A percentile compares a stretch with the other conserved stretches of the same genome.
Evolutionary conservation across 768 basidiomycete species (phyloP).

Genomic region (Kwoniella mangroviensis): DNA sequence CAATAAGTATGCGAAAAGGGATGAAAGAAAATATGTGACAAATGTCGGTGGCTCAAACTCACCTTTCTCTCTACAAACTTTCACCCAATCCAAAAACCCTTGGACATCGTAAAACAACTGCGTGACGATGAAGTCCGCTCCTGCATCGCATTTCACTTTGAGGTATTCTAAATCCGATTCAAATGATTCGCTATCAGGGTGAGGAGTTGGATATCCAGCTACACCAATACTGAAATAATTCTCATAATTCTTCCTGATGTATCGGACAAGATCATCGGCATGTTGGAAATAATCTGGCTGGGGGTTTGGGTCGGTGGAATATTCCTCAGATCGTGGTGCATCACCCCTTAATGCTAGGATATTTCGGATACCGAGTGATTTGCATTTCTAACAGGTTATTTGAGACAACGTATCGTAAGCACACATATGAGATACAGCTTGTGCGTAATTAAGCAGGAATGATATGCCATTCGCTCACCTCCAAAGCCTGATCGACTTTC

Average conservation of each 20-base stretch:
- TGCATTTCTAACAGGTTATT: too few relatives aligned
- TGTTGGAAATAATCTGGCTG: slow-evolving; percentile 66
- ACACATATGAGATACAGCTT: neutral
- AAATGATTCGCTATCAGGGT: slow-evolving; percentile 60
- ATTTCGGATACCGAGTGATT: slow-evolving; percentile 79
- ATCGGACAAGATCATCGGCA: slow-evolving; percentile 85
- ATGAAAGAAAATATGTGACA: neutral
- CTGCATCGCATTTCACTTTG: slow-evolving; percentile 87
- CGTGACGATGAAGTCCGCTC: slow-evolving; percentile 93
- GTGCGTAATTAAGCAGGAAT: too few relatives aligned
- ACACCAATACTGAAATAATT: slow-evolving; percentile 92
- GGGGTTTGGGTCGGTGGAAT: slow-evolving; percentile 54
- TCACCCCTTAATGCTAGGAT: slow-evolving; percentile 93
- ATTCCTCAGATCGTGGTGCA: slow-evolving; percentile 89
- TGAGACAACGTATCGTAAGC: neutral
- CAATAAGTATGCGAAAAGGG: neutral
- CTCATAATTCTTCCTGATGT: slow-evolving; percentile 81
- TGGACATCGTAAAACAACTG: slow-evolving; percentile 98
- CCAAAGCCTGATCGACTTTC: slow-evolving; percentile 54
- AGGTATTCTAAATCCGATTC: slow-evolving; percentile 65
- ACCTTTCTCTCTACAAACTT: slow-evolving; percentile 75
- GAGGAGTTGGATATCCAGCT: slow-evolving; percentile 78
- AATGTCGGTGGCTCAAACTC: slow-evolving; percentile 37
- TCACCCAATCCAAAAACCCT: slow-evolving; percentile 77
- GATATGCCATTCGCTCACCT: slow-evolving; percentile 38